A percentile compares a stretch with the other conserved stretches of the same genome.
Evolutionary conservation across 2,329 filamentous ascomycete species (phyloP).

Genomic region (Hypoxylon sp.): DNA sequence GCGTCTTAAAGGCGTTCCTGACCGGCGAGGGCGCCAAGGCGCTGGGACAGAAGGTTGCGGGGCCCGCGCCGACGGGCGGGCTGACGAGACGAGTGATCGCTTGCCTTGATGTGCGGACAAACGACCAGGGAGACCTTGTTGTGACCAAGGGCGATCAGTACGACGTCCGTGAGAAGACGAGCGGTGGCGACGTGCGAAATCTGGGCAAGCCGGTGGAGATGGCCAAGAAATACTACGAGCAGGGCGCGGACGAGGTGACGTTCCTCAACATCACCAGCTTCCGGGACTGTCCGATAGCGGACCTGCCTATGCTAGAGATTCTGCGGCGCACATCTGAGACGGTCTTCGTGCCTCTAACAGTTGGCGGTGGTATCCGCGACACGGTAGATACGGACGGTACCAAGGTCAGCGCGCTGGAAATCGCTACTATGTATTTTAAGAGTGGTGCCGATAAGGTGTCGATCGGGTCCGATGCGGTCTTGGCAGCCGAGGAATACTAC

Average conservation of each 20-base stretch:
- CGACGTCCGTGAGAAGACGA: constrained; percentile 90
- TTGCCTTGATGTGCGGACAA: constrained; percentile 93
- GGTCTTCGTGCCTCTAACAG: constrained; percentile 95
- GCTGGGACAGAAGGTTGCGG: constrained; percentile 55
- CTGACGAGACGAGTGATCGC: constrained; percentile 95
- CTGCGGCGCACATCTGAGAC: constrained; percentile 86
- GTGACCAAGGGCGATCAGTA: constrained; percentile 99
- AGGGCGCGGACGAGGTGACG: constrained; percentile 95
- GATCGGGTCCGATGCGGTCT: constrained; percentile 94
- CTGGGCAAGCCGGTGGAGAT: constrained; percentile 97
- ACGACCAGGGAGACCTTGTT: constrained; percentile 93
- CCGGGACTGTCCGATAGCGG: constrained; percentile 91
- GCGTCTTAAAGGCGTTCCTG: constrained; percentile 87
- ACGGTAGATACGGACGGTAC: constrained; percentile 90
- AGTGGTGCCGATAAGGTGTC: constrained; percentile 97
- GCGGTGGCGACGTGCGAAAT: constrained; percentile 80
- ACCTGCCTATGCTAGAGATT: constrained; percentile 96
- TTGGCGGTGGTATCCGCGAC: constrained; percentile 95
- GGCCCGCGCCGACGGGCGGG: constrained; percentile 65
- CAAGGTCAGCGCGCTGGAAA: constrained; percentile 87
- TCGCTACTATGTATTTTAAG: constrained; percentile 97
- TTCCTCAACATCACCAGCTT: constrained; percentile 99
- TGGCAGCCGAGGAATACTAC: constrained; percentile 92
- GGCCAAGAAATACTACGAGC: constrained; percentile 92
- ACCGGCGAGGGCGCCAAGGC: constrained; percentile 72